Conservation (phyloP, 202 grass and related monocot genomes). For the Setaria viridis region DNA sequence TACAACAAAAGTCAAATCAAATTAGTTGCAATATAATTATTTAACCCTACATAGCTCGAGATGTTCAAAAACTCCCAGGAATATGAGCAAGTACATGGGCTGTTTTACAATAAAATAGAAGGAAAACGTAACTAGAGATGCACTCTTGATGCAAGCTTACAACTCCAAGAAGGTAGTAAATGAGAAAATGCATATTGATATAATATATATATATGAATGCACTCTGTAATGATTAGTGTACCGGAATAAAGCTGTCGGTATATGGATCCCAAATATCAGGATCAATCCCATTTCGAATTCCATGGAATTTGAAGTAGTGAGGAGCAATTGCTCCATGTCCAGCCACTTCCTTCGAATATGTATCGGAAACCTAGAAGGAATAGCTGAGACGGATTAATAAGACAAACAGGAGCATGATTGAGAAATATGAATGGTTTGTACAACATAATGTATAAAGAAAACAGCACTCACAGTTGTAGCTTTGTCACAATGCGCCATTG, state of each 20-base stretch:
- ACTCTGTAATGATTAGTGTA: constrained; percentile 29
- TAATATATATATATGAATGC: constrained; percentile 6
- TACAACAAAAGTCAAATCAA: neutral
- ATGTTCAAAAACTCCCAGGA: neutral
- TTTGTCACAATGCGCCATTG: constrained; percentile 80
- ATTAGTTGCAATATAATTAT: constrained; percentile 10
- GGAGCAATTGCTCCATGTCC: constrained; percentile 89
- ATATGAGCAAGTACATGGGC: neutral
- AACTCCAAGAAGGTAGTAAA: constrained; percentile 35
- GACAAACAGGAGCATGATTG: constrained; percentile 21
- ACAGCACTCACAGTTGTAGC: constrained; percentile 87
- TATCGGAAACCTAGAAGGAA: constrained; percentile 75
- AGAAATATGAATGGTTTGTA: constrained; percentile 19
- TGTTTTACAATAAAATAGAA: neutral
- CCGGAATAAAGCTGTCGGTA: constrained; percentile 78
- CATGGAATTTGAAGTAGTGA: constrained; percentile 89
- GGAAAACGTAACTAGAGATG: neutral
- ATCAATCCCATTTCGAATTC: constrained; percentile 97
- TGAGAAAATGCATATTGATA: constrained; percentile 27
- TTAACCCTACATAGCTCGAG: neutral
- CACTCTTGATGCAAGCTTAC: neutral
- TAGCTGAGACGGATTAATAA: constrained; percentile 30
- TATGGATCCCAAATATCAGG: constrained; percentile 94
- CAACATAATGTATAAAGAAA: constrained; percentile 15
- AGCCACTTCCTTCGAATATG: constrained; percentile 90